Evolutionary conservation across 2,329 filamentous ascomycete genomes (phyloP).

Genomic region (Hymenoscyphus repandus): DNA sequence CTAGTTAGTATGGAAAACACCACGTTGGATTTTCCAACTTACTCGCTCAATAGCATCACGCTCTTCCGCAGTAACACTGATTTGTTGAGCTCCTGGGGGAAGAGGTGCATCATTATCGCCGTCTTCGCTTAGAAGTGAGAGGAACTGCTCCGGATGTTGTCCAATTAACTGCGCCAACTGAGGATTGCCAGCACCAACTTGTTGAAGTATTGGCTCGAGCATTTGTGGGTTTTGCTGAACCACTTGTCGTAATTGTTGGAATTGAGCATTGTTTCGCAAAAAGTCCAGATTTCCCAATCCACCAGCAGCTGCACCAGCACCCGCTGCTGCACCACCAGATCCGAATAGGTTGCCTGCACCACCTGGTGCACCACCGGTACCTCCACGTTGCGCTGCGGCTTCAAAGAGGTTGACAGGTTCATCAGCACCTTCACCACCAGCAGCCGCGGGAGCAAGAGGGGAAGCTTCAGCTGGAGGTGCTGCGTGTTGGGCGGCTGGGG

Average conservation of each 20-base stretch:
- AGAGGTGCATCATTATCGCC: constrained; percentile 77
- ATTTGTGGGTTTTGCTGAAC: constrained; percentile 98
- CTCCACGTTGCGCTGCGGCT: constrained; percentile 65
- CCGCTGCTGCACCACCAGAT: constrained; percentile 45
- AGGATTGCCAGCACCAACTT: constrained; percentile 91
- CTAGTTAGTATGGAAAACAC: background rate
- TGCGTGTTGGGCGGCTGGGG: constrained; percentile 37
- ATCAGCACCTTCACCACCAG: constrained; percentile 50
- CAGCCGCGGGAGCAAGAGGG: constrained; percentile 39
- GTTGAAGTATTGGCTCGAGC: constrained; percentile 96
- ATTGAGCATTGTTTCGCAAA: constrained; percentile 90
- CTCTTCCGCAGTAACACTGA: constrained; percentile 92
- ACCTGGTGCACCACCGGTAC: constrained; percentile 39
- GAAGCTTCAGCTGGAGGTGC: constrained; percentile 31
- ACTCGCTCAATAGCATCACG: constrained; percentile 94
- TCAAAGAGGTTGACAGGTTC: constrained; percentile 86
- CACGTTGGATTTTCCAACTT: constrained; percentile 35
- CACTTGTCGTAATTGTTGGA: constrained; percentile 94
- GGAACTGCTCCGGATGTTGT: constrained; percentile 87
- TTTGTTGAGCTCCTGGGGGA: constrained; percentile 77
- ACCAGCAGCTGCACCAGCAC: constrained; percentile 40
- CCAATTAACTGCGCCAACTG: constrained; percentile 90
- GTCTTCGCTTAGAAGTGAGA: constrained; percentile 84
- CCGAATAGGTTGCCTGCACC: constrained; percentile 79
- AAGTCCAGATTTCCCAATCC: constrained; percentile 81